phyloP scores from a whole-genome alignment of 2,329 filamentous ascomycete genomes.

The Nemania bipapillata region DNA sequence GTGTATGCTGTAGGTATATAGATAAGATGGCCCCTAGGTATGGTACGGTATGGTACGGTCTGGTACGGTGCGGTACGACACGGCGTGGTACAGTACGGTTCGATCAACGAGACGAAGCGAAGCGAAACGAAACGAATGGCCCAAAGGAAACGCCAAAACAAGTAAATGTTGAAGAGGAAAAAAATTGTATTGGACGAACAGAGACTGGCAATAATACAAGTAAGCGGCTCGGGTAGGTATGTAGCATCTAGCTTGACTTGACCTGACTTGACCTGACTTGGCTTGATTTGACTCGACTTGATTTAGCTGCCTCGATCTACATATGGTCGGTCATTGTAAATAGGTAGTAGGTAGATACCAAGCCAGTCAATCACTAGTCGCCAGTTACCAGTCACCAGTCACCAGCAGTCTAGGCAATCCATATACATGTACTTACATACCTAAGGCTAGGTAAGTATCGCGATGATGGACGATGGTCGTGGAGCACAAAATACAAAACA shows the following conservation, averaged over 20 bases:
- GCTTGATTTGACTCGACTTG: not conserved
- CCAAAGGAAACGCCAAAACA: conserved; percentile 1
- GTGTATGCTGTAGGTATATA: not conserved
- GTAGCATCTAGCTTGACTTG: not conserved
- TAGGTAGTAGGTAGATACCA: not conserved
- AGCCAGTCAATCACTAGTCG: not conserved
- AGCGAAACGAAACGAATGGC: conserved; percentile 8
- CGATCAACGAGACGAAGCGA: conserved; percentile 13
- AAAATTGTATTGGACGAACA: not conserved
- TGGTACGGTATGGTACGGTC: conserved; percentile 1
- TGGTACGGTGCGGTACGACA: not conserved
- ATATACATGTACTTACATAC: not conserved
- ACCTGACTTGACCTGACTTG: not conserved
- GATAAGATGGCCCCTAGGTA: not conserved
- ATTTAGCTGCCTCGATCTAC: too few relatives aligned
- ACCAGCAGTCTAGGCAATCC: not conserved
- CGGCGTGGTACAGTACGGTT: conserved; percentile 7
- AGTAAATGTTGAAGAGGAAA: not conserved
- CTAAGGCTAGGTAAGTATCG: not conserved
- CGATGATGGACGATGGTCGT: not conserved
- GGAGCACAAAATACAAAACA: conserved; percentile 18
- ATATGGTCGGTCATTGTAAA: too few relatives aligned
- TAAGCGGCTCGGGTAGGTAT: not conserved
- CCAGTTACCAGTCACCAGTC: not conserved
- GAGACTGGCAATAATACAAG: not conserved